Base-by-base conservation (phyloP, 495 filamentous ascomycete genomes). In the Aspergillus nidulans region DNA sequence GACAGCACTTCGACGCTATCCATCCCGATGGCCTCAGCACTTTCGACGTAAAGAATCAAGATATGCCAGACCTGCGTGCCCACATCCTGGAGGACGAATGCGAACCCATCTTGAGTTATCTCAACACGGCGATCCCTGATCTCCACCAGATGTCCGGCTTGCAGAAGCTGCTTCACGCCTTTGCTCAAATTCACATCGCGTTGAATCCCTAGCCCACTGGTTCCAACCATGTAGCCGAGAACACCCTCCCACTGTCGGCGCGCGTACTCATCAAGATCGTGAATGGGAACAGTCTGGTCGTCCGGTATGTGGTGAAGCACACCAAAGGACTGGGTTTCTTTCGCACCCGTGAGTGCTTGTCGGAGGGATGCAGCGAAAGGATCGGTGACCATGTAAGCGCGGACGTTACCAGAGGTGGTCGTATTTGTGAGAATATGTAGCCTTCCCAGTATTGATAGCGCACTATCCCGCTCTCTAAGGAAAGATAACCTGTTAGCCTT, bases 31-130 rank as follows among this genome's bases (percentile, higher is more conserved):
- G 75, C 73, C 59, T 91, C 84, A n/a, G 89, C 85, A 48, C 88
- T 87, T 54, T 96, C 86, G 25, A 97, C 85, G 74, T 95, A 97
- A 26, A 96, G 85, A 32, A 98, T 87, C 6, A 98, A 77, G 21
- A 98, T 80, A 24, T 89, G 89, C 94, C 94, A 98, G 41, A 98
- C 91, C 68, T 98, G 94, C 4, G 91, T 89, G 65, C 96, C 97
- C 55, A 91, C 84, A 62, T 96, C 94, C 63, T 97, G 94, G 0
- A 98, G 75, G 9, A 98, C 79, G 59, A 98, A 98, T 1, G 89
- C 88, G 64, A 98, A 98, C 5, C 94, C 94, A 16, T 86, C 82
- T 65, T 96, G 82, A 1, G 95, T 97, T 57, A 98, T 98, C 3
- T 77, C 80, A 18, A 81, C 76, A 34, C 74, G 78, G 15, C 76